These are phyloP conservation scores for Phycomyces nitens DNA, from an alignment of 192 early-diverging fungal genomes.

Conservation along the genomic window DNA sequence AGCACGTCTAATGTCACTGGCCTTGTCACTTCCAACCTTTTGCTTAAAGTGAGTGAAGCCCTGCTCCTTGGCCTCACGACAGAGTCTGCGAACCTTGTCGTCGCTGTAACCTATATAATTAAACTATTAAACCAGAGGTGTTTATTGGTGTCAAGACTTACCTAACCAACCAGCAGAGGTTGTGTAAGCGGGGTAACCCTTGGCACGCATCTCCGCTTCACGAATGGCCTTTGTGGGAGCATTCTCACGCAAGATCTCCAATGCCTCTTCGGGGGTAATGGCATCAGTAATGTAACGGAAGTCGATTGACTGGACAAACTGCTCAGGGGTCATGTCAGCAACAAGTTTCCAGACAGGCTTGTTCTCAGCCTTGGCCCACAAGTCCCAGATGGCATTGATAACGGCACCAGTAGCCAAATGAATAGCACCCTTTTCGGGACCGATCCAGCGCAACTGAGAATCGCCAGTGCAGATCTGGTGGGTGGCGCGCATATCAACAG, in stretches of 20 bases:
- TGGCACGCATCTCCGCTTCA: slow-evolving; percentile 29
- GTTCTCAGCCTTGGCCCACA: slow-evolving; percentile 39
- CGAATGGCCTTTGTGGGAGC: slow-evolving; percentile 35
- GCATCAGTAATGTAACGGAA: slow-evolving; percentile 46
- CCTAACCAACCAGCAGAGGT: slow-evolving; percentile 44
- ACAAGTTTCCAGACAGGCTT: slow-evolving; percentile 47
- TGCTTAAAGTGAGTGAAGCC: slow-evolving; percentile 47
- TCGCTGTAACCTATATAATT: slow-evolving; percentile 37
- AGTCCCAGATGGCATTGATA: slow-evolving; percentile 45
- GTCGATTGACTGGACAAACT: slow-evolving; percentile 40
- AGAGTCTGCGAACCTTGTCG: slow-evolving; percentile 33
- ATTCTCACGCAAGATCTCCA: slow-evolving; percentile 38
- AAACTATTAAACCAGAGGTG: neutral
- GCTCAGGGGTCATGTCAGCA: slow-evolving; percentile 39
- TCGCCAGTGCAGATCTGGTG: slow-evolving; percentile 35
- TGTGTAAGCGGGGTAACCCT: slow-evolving; percentile 42
- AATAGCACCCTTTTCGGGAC: slow-evolving; percentile 42
- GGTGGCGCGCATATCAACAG: slow-evolving; percentile 31
- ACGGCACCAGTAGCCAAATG: slow-evolving; percentile 42
- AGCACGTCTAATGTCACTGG: slow-evolving; percentile 38
- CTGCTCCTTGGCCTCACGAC: slow-evolving; percentile 34
- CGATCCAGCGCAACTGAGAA: slow-evolving; percentile 40
- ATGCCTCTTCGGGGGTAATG: slow-evolving; percentile 38
- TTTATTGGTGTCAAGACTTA: slow-evolving; percentile 13
- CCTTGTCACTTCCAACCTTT: slow-evolving; percentile 39